Base-by-base conservation (phyloP, 106 monocot genomes). In the Xerophyta viscosa region DNA sequence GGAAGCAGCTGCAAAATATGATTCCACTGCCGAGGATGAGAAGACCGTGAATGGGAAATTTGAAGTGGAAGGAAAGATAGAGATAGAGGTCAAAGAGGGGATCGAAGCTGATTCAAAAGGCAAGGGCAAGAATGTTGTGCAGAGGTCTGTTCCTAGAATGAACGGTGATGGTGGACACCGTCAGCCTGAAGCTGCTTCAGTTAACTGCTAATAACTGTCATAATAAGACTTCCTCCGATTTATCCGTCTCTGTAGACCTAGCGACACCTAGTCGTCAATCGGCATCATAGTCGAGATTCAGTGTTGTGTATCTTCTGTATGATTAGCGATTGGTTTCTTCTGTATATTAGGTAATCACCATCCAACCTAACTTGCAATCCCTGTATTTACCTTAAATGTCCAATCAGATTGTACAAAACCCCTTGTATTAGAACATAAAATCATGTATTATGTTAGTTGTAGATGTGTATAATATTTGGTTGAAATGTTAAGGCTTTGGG, bases 101-200 rank as follows among this genome's bases (percentile, higher is more conserved):
- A 20, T 15, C 12, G 6, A 12, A 30, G 47, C n/a, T 17, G n/a
- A 44, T 44, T 44, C 43, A 44, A 4, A 44, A 44, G n/a, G 3
- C 20, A 62, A 51, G 13, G 27, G 20, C 15, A 31, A 54, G 9
- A 31, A 33, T 31, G 68, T n/a, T 30, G 45, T 24, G n/a, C 44
- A 27, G 0, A 50, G 42, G 19, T 66, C 66, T 8, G 49, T 25
- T 4, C 56, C 54, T n/a, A 10, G 41, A 27, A 25, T 19, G 21
- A 73, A 62, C 42, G 4, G 21, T n/a, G 62, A 66, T 1, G 71
- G 66, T 14, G 51, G 39, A 21, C 65, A 65, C 8, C 28, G 29
- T 51, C 71, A 25, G 28, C 66, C 54, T 23, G 44, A 71, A 54
- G 25, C 77, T 22, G 62, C 76, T 27, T 41, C 76, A 4, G 60